Evolutionary conservation across 192 early-diverging fungal species (phyloP), one percentile per base, ranked within the genome.

Genomic region (Coemansia sp.): DNA sequence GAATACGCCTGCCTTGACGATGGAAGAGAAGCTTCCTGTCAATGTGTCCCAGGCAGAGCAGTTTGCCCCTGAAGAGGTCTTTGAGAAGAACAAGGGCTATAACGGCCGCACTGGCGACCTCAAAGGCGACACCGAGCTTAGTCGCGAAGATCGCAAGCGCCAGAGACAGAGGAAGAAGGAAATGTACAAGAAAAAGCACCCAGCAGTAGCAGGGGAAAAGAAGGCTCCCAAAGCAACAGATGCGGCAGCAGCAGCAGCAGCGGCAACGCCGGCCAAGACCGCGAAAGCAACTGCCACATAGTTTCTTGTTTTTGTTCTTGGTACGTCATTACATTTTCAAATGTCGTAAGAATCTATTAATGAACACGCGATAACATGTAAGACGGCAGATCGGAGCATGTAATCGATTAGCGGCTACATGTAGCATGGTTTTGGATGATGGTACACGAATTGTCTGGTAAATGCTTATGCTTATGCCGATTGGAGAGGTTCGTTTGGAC

Each of bases 11-110:
- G 90, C 97, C 2, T 85, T 99, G 57, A 82, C 86, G 57, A 93
- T 97, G 91, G 97, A 99, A 77, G 97, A 99, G 75, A 90, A 96
- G 32, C 91, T 92, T 61, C 97, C 97, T 17, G 84, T 92, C 40
- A 81, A 87, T 69, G 92, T 95, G 23, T 89, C 91, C 19, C 87
- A 91, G 66, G 90, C 92, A 5, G 85, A 87, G 7, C 83, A 94
- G 42, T 84, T 92, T 36, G 93, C 95, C 8, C 95, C 97, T 17
- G 86, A 93, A 69, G 97, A 99, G 81, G 85, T 96, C 2, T 97
- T 89, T 73, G 91, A 89, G 38, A 88, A 93, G 78, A 89, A 87
- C 67, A 81, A 87, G 63, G 59, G 54, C 33, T 52, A 53, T 32
- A 53, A 74, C 11, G 79, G 74, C 13, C 74, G 73, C 43, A 81